Percentiles rank a stretch among this genome's conserved stretches.
phyloP scores from a whole-genome alignment of 495 filamentous ascomycete species.

The Xylaria nigripes region DNA sequence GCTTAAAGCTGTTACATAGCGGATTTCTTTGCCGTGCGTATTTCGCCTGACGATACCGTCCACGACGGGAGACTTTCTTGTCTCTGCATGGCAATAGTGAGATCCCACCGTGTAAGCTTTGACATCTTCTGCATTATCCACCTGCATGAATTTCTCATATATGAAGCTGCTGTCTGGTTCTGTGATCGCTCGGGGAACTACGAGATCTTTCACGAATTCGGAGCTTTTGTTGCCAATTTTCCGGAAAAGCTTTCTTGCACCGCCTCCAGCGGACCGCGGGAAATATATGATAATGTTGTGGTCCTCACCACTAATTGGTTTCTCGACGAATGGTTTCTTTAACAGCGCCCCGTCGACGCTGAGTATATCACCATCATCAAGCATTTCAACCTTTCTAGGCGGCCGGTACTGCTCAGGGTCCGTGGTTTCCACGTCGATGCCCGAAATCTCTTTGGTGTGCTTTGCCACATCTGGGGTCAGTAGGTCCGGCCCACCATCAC shows the following conservation, averaged over 20 bases:
- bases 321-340: slow-evolving; percentile 94
- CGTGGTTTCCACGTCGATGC: slow-evolving; percentile 66
- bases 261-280: slow-evolving; percentile 72
- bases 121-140: slow-evolving; percentile 94
- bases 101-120: slow-evolving; percentile 97
- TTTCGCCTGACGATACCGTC: slow-evolving; percentile 94
- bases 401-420: slow-evolving; percentile 56
- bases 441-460: slow-evolving; percentile 69
- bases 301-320: slow-evolving; percentile 95
- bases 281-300: slow-evolving; percentile 99
- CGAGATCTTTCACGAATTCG: slow-evolving; percentile 72
- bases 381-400: slow-evolving; percentile 68
- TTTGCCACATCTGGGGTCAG: slow-evolving; percentile 67
- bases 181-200: slow-evolving; percentile 67
- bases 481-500: slow-evolving; percentile 82
- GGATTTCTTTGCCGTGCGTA: slow-evolving; percentile 92
- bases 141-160: slow-evolving; percentile 93
- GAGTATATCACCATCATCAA: slow-evolving; percentile 80
- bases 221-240: slow-evolving; percentile 98
- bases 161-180: slow-evolving; percentile 77
- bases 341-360: slow-evolving; percentile 75
- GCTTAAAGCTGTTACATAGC: slow-evolving; percentile 80
- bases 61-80: slow-evolving; percentile 91
- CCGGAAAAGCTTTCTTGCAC: slow-evolving; percentile 84
- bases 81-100: slow-evolving; percentile 92